Conservation (phyloP, 345 rosid species). For the Acer negundo region DNA sequence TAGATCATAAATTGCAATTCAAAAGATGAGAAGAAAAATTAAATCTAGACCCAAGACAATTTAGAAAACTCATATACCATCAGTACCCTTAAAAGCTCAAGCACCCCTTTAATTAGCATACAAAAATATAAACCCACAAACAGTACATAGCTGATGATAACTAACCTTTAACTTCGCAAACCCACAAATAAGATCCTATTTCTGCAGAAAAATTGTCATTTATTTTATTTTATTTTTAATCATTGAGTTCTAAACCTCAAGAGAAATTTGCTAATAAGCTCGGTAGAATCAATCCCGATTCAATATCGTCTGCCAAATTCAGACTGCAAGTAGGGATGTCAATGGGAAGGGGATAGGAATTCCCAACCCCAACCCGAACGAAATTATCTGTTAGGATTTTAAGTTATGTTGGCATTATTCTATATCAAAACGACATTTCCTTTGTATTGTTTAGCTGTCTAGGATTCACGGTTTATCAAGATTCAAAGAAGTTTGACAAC, state of each 20-base stretch:
- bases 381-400: too few species aligned
- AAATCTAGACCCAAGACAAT: neutral
- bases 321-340: neutral
- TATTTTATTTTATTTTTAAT: neutral
- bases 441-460: too few species aligned
- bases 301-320: neutral
- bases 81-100: neutral
- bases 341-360: too few species aligned
- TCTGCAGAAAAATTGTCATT: neutral
- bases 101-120: neutral
- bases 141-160: neutral
- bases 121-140: neutral
- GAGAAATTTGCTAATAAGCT: neutral
- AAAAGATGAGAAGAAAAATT: neutral
- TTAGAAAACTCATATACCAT: neutral
- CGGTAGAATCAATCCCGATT: neutral
- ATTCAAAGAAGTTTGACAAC: too few species aligned
- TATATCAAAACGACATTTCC: too few species aligned
- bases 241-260: neutral
- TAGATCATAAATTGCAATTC: neutral
- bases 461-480: too few species aligned
- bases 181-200: neutral
- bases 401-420: too few species aligned
- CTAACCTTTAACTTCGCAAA: neutral
- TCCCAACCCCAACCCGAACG: too few species aligned